Percentiles rank a stretch among this genome's conserved stretches.
Evolutionary conservation across 176 grass and related monocot genomes (phyloP).

Genomic region (Triticum urartu): DNA sequence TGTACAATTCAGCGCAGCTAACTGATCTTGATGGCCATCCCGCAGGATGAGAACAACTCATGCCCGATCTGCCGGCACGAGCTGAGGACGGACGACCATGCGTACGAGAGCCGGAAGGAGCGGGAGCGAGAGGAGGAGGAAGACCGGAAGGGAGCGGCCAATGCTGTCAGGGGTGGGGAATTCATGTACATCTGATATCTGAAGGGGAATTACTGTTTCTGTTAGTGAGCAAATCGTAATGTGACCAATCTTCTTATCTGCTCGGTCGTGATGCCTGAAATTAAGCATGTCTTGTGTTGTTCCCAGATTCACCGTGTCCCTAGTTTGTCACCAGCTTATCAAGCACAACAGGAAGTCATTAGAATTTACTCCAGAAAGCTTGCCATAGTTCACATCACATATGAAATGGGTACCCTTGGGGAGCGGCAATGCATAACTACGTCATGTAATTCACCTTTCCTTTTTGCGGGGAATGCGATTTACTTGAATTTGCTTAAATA

Average conservation of each 20-base stretch:
- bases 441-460: background rate
- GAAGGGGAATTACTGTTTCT: slow-evolving; percentile 8
- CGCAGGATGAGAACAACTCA: slow-evolving; percentile 90
- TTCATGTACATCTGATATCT: slow-evolving; percentile 83
- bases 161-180: slow-evolving; percentile 85
- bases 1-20: background rate
- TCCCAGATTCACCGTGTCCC: background rate
- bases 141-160: slow-evolving; percentile 84
- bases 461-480: background rate
- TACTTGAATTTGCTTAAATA: background rate
- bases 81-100: slow-evolving; percentile 88
- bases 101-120: slow-evolving; percentile 88
- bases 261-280: background rate
- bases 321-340: background rate
- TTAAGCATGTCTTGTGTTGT: background rate
- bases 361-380: background rate
- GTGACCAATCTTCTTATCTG: slow-evolving; percentile 9
- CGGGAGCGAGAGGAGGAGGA: slow-evolving; percentile 81
- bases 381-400: background rate
- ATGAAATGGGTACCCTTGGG: background rate
- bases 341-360: background rate
- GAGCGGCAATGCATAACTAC: background rate
- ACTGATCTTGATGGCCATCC: background rate
- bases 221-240: background rate
- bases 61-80: slow-evolving; percentile 77